Conservation (phyloP, 2,329 filamentous ascomycete genomes). For the Sodiomyces alkalinus region DNA sequence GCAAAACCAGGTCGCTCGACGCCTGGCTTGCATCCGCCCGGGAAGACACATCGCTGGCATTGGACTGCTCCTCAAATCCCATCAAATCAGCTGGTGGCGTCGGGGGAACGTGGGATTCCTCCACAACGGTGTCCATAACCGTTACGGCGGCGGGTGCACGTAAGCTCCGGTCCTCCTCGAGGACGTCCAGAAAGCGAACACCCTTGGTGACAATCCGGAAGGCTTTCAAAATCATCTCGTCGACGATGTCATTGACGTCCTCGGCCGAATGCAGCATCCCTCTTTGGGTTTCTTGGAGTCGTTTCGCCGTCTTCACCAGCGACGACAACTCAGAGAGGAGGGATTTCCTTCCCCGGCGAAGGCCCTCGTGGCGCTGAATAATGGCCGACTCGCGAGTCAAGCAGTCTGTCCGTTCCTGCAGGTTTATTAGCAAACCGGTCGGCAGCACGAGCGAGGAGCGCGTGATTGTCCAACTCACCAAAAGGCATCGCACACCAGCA, state of each 20-base stretch:
- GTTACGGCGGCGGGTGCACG: slow-evolving; percentile 38
- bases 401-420: slow-evolving; percentile 74
- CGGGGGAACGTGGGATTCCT: slow-evolving; percentile 42
- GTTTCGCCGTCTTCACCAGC: slow-evolving; percentile 78
- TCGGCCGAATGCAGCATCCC: slow-evolving; percentile 30
- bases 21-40: slow-evolving; percentile 19
- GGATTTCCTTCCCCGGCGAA: slow-evolving; percentile 73
- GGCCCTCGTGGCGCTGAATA: slow-evolving; percentile 57
- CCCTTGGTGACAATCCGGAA: slow-evolving; percentile 90
- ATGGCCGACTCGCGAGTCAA: slow-evolving; percentile 66
- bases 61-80: slow-evolving; percentile 26
- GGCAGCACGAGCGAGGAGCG: neutral
- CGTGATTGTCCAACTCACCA: slow-evolving; percentile 43
- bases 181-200: slow-evolving; percentile 76
- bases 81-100: slow-evolving; percentile 47
- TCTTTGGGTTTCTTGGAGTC: slow-evolving; percentile 59
- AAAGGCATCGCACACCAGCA: slow-evolving; percentile 74
- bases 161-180: slow-evolving; percentile 47
- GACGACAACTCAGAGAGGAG: slow-evolving; percentile 79
- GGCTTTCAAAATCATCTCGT: slow-evolving; percentile 85
- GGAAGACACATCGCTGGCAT: slow-evolving; percentile 23
- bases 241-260: slow-evolving; percentile 60
- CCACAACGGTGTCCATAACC: slow-evolving; percentile 43
- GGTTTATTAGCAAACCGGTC: slow-evolving; percentile 1
- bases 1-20: no score